A percentile compares a stretch with the other conserved stretches of the same genome.
phyloP scores from a whole-genome alignment of 2,329 filamentous ascomycete species.

The Chrysosporium keratinophilum region DNA sequence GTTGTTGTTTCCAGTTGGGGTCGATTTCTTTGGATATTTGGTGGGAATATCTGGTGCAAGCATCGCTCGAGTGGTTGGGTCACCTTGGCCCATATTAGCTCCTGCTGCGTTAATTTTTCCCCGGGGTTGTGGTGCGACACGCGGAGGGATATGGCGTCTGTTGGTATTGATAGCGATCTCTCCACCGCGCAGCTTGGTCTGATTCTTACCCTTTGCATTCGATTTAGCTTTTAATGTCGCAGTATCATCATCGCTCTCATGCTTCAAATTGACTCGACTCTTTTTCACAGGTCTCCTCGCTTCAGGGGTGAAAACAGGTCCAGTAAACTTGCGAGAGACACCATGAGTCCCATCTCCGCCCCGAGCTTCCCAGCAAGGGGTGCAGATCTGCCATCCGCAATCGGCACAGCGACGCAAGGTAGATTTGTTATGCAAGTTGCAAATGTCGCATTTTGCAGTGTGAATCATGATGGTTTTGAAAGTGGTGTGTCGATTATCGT shows the following conservation, averaged over 20 bases:
- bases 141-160: background rate
- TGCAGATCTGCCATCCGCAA: constrained; percentile 31
- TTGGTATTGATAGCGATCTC: background rate
- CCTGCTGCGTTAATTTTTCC: background rate
- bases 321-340: constrained; percentile 14
- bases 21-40: too few species aligned
- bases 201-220: background rate
- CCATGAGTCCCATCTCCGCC: constrained; percentile 18
- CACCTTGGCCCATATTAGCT: background rate
- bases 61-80: background rate
- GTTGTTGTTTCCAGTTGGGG: too few species aligned
- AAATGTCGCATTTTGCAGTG: constrained; percentile 33
- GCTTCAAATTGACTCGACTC: background rate
- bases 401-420: constrained; percentile 26
- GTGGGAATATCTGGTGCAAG: background rate
- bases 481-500: constrained; percentile 15
- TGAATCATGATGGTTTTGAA: constrained; percentile 26
- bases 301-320: constrained; percentile 14
- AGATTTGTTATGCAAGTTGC: constrained; percentile 25
- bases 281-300: background rate
- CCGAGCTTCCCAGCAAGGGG: constrained; percentile 21
- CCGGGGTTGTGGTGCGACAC: background rate
- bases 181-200: background rate
- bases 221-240: background rate
- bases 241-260: background rate